phyloP scores from a whole-genome alignment of 208 protist species.

The Acanthamoeba royreba region DNA sequence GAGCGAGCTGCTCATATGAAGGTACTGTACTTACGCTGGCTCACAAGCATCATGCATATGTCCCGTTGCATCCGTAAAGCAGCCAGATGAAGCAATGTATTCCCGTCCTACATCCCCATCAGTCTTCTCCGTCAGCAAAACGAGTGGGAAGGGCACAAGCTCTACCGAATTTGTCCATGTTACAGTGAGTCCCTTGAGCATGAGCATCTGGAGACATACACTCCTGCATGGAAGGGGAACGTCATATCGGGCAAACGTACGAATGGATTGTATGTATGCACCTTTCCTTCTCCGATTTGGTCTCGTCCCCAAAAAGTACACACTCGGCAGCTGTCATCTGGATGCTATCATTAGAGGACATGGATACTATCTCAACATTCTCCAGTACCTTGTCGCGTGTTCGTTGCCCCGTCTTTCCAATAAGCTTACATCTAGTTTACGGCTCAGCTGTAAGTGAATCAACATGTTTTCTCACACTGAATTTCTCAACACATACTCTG shows the following conservation, averaged over 20 bases:
- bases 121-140: not conserved
- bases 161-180: not conserved
- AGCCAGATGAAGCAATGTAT: not conserved
- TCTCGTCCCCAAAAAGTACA: not conserved
- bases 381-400: no score
- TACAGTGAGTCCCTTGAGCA: not conserved
- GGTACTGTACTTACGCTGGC: not conserved
- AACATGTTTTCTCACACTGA: no score
- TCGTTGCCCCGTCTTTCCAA: no score
- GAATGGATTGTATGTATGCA: not conserved
- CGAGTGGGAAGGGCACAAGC: not conserved
- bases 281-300: not conserved
- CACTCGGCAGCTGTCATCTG: not conserved
- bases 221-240: not conserved
- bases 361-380: not conserved
- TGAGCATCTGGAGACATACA: not conserved
- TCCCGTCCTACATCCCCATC: not conserved
- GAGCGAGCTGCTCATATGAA: no score
- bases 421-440: not conserved
- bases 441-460: not conserved
- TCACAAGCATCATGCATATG: not conserved
- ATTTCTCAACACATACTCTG: not conserved
- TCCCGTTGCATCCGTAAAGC: not conserved
- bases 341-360: not conserved
- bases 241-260: not conserved